A percentile compares a stretch with the other conserved stretches of the same genome.
phyloP scores from a whole-genome alignment of 352 stramenopile genomes.

The Phytophthora fragariae region DNA sequence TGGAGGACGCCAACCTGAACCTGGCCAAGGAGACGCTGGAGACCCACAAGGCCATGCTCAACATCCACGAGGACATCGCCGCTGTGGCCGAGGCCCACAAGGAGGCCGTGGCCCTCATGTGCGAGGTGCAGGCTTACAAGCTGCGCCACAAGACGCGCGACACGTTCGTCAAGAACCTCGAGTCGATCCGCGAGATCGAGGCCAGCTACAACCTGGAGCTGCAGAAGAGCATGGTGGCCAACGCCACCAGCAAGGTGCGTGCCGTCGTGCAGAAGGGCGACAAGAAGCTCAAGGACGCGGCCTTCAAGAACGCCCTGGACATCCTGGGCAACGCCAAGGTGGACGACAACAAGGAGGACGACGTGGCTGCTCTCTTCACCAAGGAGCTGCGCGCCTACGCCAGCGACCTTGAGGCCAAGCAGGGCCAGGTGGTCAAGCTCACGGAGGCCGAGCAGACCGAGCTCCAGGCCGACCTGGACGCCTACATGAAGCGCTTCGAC shows the following conservation, averaged over 20 bases:
- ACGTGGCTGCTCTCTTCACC: conserved; percentile 81
- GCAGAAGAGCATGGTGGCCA: conserved; percentile 84
- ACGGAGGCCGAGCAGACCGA: conserved; percentile 80
- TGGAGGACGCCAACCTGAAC: conserved; percentile 86
- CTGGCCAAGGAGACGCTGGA: conserved; percentile 86
- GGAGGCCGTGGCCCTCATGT: conserved; percentile 84
- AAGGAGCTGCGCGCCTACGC: conserved; percentile 88
- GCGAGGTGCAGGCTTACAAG: conserved; percentile 87
- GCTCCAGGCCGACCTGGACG: conserved; percentile 84
- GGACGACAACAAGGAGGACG: conserved; percentile 86
- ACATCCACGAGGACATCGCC: conserved; percentile 88
- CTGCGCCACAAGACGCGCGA: conserved; percentile 90
- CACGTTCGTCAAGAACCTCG: conserved; percentile 89
- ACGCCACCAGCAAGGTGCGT: conserved; percentile 79
- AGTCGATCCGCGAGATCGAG: conserved; percentile 87
- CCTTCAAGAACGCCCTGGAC: conserved; percentile 88
- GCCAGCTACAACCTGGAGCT: conserved; percentile 83
- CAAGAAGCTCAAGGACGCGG: conserved; percentile 86
- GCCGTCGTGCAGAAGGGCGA: conserved; percentile 77
- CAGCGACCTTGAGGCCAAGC: conserved; percentile 76
- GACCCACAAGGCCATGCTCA: conserved; percentile 84
- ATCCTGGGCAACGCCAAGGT: conserved; percentile 73
- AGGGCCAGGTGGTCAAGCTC: conserved; percentile 82
- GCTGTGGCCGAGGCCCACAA: conserved; percentile 82
- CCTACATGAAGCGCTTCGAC: conserved; percentile 89